Evolutionary conservation across 805 yeast genomes (phyloP), one percentile per base, ranked within the genome.

Genomic region (Clavispora vitiphila): DNA sequence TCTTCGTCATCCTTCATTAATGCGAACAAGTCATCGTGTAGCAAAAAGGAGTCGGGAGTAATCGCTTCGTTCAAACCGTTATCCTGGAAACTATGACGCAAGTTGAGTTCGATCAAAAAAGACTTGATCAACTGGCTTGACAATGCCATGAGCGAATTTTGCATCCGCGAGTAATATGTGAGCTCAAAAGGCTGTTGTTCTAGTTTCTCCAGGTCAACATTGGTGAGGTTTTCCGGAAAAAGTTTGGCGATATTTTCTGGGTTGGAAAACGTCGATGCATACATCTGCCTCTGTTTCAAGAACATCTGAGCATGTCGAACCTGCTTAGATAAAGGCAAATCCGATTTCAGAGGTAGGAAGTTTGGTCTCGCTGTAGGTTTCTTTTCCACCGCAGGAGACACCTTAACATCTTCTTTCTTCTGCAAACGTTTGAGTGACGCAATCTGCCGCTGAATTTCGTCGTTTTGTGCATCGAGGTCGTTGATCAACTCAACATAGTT

Each of bases 71-170:
- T 12, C 11, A 30, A 18, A 10, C 45, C 42, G 14, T 40, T 38
- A 10, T 49, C 38, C 30, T 49, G 38, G 7, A 59, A 48, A 22
- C 57, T 35, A 12, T 37, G 48, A 14, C 60, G 44, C 4, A 65
- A 27, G 40, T 62, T 64, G 38, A 65, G 41, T 34, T 65, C 69
- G 8, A 60, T 58, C 25, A 62, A 40, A 6, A 62, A 44, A 5
- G 61, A 39, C 23, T 56, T 60, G n/a, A 62, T 35, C 11, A 66
- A 35, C 27, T 50, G 56, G 10, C 50, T 46, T 5, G 54, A 53
- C 3, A 63, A 35, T 14, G 57, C 46, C 46, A 52, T 42, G 15
- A 64, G 37, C 5, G 61, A 45, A 37, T 55, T 55, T 32, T 49
- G 51, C 20, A 61, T 53, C 3, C 57, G 55, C 5, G 55, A 43